phyloP scores from a whole-genome alignment of 1,139 yeast species.

The Saccharomycopsis hybrid region DNA sequence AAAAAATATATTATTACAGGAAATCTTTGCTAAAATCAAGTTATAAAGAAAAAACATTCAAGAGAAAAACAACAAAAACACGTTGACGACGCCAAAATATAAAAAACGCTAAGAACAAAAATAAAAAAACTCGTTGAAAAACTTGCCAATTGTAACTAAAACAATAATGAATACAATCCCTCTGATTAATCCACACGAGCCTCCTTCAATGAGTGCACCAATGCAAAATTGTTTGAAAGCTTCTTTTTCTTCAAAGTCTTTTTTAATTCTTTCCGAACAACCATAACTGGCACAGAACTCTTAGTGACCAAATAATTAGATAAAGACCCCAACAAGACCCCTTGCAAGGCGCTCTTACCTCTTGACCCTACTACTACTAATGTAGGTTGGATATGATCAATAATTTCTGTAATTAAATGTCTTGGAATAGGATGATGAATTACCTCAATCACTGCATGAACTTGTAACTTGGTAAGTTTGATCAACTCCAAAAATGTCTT shows the following conservation, averaged over 20 bases:
- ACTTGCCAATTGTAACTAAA: no score
- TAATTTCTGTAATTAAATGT: constrained; percentile 75
- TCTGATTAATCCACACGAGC: constrained; percentile 21
- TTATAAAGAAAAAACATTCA: no score
- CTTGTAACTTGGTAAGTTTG: constrained; percentile 66
- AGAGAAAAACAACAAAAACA: no score
- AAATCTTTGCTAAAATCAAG: no score
- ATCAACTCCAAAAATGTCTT: constrained; percentile 52
- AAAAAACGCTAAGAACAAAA: no score
- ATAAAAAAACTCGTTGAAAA: neutral
- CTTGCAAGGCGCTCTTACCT: constrained; percentile 70
- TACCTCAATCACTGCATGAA: constrained; percentile 69
- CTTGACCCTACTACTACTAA: constrained; percentile 78
- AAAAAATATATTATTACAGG: no score
- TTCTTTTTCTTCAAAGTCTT: constrained; percentile 55
- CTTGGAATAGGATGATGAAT: constrained; percentile 84
- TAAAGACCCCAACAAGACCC: constrained; percentile 69
- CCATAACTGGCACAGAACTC: constrained; percentile 84
- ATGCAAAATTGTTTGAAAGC: constrained; percentile 23
- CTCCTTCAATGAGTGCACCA: constrained; percentile 16
- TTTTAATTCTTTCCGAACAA: constrained; percentile 76
- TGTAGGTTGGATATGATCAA: constrained; percentile 77
- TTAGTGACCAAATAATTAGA: constrained; percentile 72
- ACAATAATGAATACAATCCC: no score
- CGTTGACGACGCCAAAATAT: no score